Evolutionary conservation across 148 eudicot genomes (phyloP), one percentile per base, ranked within the genome.

Genomic region (Heliosperma pusillum): DNA sequence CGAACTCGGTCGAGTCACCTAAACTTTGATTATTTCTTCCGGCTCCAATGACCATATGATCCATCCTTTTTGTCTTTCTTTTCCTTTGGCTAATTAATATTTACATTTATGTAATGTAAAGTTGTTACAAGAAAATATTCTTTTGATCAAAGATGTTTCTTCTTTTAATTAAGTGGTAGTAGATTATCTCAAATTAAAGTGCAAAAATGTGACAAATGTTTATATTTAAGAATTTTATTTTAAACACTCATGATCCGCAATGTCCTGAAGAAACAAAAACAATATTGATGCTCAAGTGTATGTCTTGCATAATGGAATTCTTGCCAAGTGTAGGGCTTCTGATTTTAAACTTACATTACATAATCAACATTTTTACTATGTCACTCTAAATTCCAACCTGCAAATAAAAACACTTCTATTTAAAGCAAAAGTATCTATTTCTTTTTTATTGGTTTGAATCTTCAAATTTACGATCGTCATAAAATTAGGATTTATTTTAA

Each of bases 1-100:
- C 93, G 70, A 93, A 89, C 57, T 91, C 97, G 0, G 58, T 11
- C 22, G 90, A 83, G 53, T 88, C 90, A 29, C 85, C 86, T 72
- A 50, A 53, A 65, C 90, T 88, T 66, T 83, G 63, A 25, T 68
- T 63, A 22, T 60, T 70, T 66, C 47, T 77, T 40, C 56, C 47
- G 25, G 29, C 71, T 3, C 83, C 83, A 26, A 76, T 58, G 67
- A 81, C 80, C 83, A 76, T 76, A 72, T 80, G 83, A 76, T 78
- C 78, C 77, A 76, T 79, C 67, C 21, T 69, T 47, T 10, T 73
- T 20, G 26, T 24, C 66, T 71, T 62, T 19, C 25, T 17, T 2
- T 10, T 12, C 29, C 12, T 55, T 57, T 1, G 2, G 6, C 21
- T 26, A 69, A 53, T 19, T 10, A 13, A 3, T 19, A 17, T 24